phyloP scores from a whole-genome alignment of 2,329 filamentous ascomycete genomes.

The Sclerotinia subarctica region DNA sequence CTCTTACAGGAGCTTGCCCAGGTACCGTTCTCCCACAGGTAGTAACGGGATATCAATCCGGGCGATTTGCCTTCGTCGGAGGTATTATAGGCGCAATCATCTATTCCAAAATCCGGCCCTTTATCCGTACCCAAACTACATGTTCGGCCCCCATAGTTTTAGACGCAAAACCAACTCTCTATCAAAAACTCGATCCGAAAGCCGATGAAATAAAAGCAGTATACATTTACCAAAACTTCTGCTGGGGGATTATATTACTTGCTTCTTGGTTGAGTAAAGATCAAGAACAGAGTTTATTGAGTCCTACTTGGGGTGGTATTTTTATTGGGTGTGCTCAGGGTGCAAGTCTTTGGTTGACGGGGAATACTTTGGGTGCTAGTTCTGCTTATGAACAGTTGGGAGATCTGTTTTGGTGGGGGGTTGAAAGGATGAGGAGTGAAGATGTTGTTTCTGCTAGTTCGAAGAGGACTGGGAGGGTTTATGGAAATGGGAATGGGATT shows the following conservation, averaged over 20 bases:
- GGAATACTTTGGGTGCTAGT: conserved; percentile 58
- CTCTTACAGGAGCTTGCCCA: conserved; percentile 61
- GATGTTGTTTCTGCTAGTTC: neutral
- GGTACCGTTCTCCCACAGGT: conserved; percentile 63
- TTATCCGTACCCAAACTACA: conserved; percentile 12
- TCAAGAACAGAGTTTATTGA: conserved; percentile 20
- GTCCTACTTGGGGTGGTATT: conserved; percentile 49
- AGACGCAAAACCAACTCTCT: conserved; percentile 27
- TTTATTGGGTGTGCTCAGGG: conserved; percentile 58
- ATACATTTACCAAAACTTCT: conserved; percentile 28
- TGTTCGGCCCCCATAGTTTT: neutral
- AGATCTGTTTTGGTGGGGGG: conserved; percentile 46
- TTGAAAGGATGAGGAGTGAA: neutral
- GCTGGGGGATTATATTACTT: conserved; percentile 21
- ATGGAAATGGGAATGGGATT: neutral
- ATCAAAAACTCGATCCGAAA: conserved; percentile 22
- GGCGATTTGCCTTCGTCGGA: conserved; percentile 52
- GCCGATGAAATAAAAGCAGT: conserved; percentile 19
- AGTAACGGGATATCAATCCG: conserved; percentile 51
- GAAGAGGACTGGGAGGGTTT: neutral
- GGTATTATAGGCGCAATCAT: conserved; percentile 54
- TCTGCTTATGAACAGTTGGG: conserved; percentile 60
- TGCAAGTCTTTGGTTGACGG: conserved; percentile 51
- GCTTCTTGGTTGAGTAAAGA: conserved; percentile 20
- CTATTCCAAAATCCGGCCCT: conserved; percentile 36